Base-by-base conservation (phyloP, 176 grass and related monocot genomes). In the Carex cristatella region DNA sequence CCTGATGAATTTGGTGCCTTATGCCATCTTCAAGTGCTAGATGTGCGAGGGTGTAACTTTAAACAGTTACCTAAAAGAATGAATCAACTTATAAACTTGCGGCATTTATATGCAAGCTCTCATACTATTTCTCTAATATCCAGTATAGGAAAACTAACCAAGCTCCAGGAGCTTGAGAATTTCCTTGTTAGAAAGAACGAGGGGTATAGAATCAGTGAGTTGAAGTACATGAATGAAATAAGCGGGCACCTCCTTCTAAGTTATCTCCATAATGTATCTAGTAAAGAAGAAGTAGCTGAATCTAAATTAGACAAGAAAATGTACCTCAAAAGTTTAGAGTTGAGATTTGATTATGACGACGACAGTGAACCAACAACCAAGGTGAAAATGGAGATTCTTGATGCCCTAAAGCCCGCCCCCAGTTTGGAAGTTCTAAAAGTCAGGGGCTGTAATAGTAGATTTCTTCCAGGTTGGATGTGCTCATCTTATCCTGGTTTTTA, bases 171-270 rank as follows among this genome's bases (percentile, higher is more conserved):
- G 2, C 42, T 90, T 6, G 48, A 84, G 0, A 58, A 81, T 60
- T 88, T 69, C 18, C 11, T n/a, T n/a, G 5, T 69, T 93, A 64
- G 30, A 19, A 23, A 4, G 7, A 65, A 61, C 0, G 65, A 87
- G 16, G 91, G 91, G 8, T 83, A 84, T 58, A 66, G 16, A 12
- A 88, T 93, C 57, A 85, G 46, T 27, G 88, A 93, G 46, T 59
- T 93, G 32, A 78, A 28, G 55, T 13, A 85, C 10, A 6, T 93
- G 31, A 86, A 32, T 0, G 23, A 11, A 14, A 65, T 90, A 14
- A 5, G 57, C 3, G 85, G 86, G 5, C 16, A 49, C 0, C 84
- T 89, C 53, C 35, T 66, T 83, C 75, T 92, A 10, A 80, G 37
- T 44, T 0, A 79, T 16, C 60, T 89, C 80, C 5, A 80, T 4